phyloP scores from a whole-genome alignment of 1,139 yeast genomes.

The Sugiyamaella sp. region DNA sequence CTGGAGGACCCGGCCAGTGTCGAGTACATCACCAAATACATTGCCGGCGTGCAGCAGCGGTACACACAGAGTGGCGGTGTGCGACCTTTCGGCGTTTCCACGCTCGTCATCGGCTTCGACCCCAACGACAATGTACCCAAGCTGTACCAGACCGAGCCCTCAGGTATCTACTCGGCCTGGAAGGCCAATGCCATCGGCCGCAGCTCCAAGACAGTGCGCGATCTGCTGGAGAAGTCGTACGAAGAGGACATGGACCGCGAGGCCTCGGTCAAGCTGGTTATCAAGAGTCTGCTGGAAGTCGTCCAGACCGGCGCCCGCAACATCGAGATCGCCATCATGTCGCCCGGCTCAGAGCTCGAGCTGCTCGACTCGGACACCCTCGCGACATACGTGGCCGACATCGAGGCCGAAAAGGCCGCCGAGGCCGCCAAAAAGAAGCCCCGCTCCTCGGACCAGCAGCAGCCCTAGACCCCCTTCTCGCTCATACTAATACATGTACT shows the following conservation, averaged over 20 bases:
- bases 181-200: conserved; percentile 98
- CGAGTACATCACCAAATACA: conserved; percentile 89
- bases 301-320: conserved; percentile 98
- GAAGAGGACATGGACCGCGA: conserved; percentile 71
- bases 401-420: conserved; percentile 88
- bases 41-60: conserved; percentile 96
- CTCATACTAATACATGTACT: neutral
- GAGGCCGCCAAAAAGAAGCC: conserved; percentile 77
- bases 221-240: conserved; percentile 90
- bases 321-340: conserved; percentile 88
- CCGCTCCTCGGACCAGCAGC: conserved; percentile 19
- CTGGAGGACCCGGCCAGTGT: conserved; percentile 92
- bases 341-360: conserved; percentile 57
- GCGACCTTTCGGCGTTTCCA: conserved; percentile 92
- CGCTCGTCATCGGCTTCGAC: conserved; percentile 94
- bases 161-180: conserved; percentile 99
- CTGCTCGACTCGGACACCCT: conserved; percentile 65
- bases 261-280: conserved; percentile 77
- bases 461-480: conserved; percentile 12
- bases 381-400: conserved; percentile 72
- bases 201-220: conserved; percentile 92
- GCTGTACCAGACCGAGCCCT: conserved; percentile 94
- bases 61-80: conserved; percentile 99
- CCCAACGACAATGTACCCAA: conserved; percentile 78
- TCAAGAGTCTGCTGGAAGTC: conserved; percentile 87